Percentiles rank a stretch among this genome's conserved stretches.
phyloP scores from a whole-genome alignment of 1,284 basidiomycete species.

The Marasmius oreades region DNA sequence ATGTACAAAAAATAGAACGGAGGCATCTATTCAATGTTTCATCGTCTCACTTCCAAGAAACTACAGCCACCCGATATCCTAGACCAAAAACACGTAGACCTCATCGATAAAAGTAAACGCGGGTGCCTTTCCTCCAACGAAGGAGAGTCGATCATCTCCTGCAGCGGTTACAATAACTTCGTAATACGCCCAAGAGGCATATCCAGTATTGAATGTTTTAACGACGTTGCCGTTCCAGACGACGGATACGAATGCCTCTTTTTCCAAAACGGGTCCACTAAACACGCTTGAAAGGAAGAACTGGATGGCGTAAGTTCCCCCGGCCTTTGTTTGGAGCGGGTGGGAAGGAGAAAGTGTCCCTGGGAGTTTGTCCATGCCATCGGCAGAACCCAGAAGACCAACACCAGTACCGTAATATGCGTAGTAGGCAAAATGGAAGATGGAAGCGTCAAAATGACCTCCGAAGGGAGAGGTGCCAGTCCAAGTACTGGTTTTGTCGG shows the following conservation, averaged over 20 bases:
- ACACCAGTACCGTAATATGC: conserved; percentile 28
- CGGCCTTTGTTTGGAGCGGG: conserved; percentile 24
- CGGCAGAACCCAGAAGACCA: conserved; percentile 30
- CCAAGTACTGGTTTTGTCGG: conserved; percentile 26
- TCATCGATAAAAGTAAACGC: conserved; percentile 34
- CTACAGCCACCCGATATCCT: neutral
- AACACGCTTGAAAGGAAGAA: conserved; percentile 34
- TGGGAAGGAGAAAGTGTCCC: conserved; percentile 27
- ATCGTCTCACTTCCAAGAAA: neutral
- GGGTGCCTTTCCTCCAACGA: conserved; percentile 30
- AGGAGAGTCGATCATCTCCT: conserved; percentile 30
- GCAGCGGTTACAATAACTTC: conserved; percentile 26
- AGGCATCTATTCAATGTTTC: neutral
- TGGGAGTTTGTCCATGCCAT: conserved; percentile 23
- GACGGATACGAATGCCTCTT: conserved; percentile 26
- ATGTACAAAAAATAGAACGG: too few species aligned
- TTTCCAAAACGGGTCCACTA: conserved; percentile 24
- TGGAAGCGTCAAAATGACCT: conserved; percentile 29
- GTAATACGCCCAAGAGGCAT: conserved; percentile 26
- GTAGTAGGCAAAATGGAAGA: conserved; percentile 30
- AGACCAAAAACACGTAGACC: conserved; percentile 19
- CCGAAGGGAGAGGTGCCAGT: conserved; percentile 24
- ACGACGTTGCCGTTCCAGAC: conserved; percentile 30
- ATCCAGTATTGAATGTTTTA: conserved; percentile 26
- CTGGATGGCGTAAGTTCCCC: conserved; percentile 28